These are phyloP conservation scores for Blastocystis sp. DNA, from an alignment of 352 stramenopile genomes.

Conservation along the genomic window DNA sequence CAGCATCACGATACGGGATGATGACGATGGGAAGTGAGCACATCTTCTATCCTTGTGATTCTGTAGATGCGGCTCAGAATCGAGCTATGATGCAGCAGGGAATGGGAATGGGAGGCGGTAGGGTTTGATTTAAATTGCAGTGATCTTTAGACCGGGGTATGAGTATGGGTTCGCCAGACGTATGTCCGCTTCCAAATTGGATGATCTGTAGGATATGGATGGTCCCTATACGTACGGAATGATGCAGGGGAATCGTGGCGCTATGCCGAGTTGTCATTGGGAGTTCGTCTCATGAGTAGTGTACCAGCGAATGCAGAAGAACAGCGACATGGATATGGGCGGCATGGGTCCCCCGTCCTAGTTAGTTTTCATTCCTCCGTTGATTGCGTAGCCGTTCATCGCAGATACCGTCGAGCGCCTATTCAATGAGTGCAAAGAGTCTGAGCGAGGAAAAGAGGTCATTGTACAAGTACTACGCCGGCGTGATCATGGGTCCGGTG, in stretches of 20 bases:
- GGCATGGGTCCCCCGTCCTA: neutral
- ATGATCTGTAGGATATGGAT: constrained; percentile 8
- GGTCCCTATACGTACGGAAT: neutral
- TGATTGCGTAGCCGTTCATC: no score
- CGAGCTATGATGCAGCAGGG: neutral
- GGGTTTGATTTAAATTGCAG: neutral
- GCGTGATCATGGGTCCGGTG: neutral
- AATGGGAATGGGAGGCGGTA: neutral
- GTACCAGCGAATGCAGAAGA: neutral
- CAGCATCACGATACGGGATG: neutral
- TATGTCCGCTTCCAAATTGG: neutral
- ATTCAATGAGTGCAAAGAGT: neutral
- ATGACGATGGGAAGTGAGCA: neutral
- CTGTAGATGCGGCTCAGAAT: neutral
- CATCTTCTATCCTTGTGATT: neutral
- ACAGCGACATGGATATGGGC: neutral
- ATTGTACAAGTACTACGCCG: neutral
- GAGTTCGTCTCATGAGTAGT: neutral
- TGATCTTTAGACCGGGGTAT: constrained; percentile 26
- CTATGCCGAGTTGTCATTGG: neutral
- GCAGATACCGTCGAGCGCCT: neutral
- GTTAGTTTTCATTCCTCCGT: neutral
- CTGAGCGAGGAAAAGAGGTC: neutral
- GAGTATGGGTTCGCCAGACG: neutral
- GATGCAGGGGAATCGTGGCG: neutral